Percentiles rank a stretch among this genome's conserved stretches.
phyloP scores from a whole-genome alignment of 2,329 filamentous ascomycete genomes.

The Zasmidium citrigriseum region DNA sequence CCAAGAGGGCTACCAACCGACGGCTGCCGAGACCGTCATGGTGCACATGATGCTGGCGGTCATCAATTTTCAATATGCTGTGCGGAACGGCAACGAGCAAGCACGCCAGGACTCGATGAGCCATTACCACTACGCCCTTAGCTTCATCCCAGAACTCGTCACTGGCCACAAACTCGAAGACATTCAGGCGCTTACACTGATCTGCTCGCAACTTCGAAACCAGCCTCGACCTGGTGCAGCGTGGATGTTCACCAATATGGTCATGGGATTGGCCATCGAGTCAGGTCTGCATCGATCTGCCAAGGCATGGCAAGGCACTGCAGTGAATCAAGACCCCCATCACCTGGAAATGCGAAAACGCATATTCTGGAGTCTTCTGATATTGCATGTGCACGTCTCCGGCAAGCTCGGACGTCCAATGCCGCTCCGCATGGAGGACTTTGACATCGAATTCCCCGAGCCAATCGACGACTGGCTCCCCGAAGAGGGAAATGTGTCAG shows the following conservation, averaged over 20 bases:
- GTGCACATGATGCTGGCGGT: slow-evolving; percentile 79
- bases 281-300: slow-evolving; percentile 73
- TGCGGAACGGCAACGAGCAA: slow-evolving; percentile 61
- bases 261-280: slow-evolving; percentile 71
- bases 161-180: slow-evolving; percentile 64
- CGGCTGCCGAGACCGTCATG: slow-evolving; percentile 65
- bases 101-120: slow-evolving; percentile 69
- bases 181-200: slow-evolving; percentile 71
- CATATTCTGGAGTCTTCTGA: slow-evolving; percentile 72
- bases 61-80: slow-evolving; percentile 76
- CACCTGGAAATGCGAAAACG: slow-evolving; percentile 77
- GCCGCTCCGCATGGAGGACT: slow-evolving; percentile 71
- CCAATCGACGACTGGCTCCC: slow-evolving; percentile 70
- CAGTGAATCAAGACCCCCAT: slow-evolving; percentile 57
- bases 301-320: slow-evolving; percentile 56
- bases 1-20: slow-evolving; percentile 61
- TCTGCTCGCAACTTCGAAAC: slow-evolving; percentile 70
- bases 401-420: slow-evolving; percentile 78
- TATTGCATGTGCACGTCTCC: slow-evolving; percentile 67
- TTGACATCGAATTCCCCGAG: slow-evolving; percentile 76
- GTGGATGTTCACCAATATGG: slow-evolving; percentile 65
- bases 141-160: slow-evolving; percentile 66
- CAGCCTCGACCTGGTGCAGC: slow-evolving; percentile 79
- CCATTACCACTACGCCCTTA: slow-evolving; percentile 76
- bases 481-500: slow-evolving; percentile 52